Evolutionary conservation across 805 yeast species (phyloP).

Genomic region (Hanseniaspora pseudoguilliermondii): DNA sequence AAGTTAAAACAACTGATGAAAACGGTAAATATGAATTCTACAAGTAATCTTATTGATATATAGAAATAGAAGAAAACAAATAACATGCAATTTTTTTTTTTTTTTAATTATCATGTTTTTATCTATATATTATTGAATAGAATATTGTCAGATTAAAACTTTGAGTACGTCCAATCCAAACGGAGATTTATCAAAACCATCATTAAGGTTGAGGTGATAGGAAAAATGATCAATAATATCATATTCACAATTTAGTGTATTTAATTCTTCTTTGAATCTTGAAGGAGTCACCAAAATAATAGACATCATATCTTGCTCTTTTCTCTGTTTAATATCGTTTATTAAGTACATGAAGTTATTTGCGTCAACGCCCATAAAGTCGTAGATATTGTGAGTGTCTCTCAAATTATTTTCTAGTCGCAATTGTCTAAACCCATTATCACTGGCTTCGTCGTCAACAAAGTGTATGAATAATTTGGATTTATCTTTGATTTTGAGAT

Average conservation of each 20-base stretch:
- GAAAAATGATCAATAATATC: not conserved
- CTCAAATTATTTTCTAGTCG: not conserved
- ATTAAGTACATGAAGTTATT: slow-evolving; percentile 1
- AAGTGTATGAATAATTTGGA: not conserved
- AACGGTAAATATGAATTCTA: slow-evolving; percentile 96
- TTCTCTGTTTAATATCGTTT: not conserved
- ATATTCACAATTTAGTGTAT: not conserved
- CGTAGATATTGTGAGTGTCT: not conserved
- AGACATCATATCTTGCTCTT: not conserved
- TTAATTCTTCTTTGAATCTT: not conserved
- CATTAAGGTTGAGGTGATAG: slow-evolving; percentile 7
- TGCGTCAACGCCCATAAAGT: slow-evolving; percentile 7
- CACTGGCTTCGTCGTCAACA: not conserved
- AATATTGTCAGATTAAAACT: not conserved
- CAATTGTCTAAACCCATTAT: not conserved
- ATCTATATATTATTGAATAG: not conserved
- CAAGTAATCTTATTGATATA: slow-evolving; percentile 35
- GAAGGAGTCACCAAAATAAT: not conserved
- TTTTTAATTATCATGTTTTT: too few relatives aligned
- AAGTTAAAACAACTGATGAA: slow-evolving; percentile 90
- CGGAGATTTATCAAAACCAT: not conserved
- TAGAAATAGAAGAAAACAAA: not conserved
- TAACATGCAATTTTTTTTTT: too few relatives aligned
- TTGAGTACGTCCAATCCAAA: slow-evolving; percentile 2
- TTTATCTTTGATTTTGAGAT: not conserved